phyloP scores from a whole-genome alignment of 805 yeast species.

The Schwanniomyces pseudopolymorphus region DNA sequence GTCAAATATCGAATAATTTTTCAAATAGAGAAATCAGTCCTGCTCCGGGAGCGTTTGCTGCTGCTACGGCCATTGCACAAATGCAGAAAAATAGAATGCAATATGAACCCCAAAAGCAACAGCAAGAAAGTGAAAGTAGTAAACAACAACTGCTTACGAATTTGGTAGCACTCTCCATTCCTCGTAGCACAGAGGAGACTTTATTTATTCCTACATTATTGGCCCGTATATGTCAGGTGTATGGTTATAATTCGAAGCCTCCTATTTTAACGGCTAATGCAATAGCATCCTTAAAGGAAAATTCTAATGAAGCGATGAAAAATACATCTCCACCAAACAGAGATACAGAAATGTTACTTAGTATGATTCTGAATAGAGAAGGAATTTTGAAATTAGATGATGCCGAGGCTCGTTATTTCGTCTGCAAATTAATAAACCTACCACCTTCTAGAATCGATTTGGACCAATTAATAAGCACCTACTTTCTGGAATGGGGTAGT shows the following conservation, averaged over 20 bases:
- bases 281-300: constrained; percentile 65
- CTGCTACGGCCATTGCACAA: constrained; percentile 60
- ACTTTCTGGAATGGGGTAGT: constrained; percentile 77
- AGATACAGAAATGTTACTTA: constrained; percentile 12
- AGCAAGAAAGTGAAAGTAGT: constrained; percentile 22
- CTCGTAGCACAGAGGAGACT: constrained; percentile 77
- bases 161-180: constrained; percentile 67
- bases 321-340: not conserved
- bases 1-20: constrained; percentile 9
- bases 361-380: constrained; percentile 26
- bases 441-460: constrained; percentile 57
- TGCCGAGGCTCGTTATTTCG: constrained; percentile 46
- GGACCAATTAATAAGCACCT: constrained; percentile 66
- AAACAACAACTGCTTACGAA: constrained; percentile 39
- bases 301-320: constrained; percentile 13
- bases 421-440: constrained; percentile 26
- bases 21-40: constrained; percentile 51
- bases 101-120: constrained; percentile 15
- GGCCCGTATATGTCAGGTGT: constrained; percentile 66
- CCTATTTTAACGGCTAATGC: constrained; percentile 71
- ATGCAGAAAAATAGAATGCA: constrained; percentile 37
- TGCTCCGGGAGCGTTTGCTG: constrained; percentile 73
- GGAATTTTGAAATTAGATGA: constrained; percentile 26
- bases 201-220: constrained; percentile 69
- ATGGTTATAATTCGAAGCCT: constrained; percentile 70